A percentile compares a stretch with the other conserved stretches of the same genome.
Conservation (phyloP, 768 basidiomycete species). For the Trametopsis cervina region DNA sequence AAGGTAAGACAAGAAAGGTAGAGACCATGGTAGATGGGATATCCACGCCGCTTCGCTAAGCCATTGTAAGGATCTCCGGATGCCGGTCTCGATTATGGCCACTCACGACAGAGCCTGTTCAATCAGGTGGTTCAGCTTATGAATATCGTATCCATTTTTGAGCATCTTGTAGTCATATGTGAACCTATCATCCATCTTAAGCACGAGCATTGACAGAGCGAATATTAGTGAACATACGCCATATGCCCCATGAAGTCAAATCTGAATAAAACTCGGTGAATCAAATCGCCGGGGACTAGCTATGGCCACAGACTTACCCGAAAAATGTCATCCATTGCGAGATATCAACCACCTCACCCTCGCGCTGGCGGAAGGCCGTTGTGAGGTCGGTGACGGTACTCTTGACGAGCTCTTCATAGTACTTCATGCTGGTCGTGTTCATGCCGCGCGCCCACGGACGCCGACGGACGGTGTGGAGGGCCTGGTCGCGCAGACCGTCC, state of each 20-base stretch:
- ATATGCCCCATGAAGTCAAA: conserved; percentile 15
- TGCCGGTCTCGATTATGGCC: neutral
- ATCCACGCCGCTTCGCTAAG: conserved; percentile 10
- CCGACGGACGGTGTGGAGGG: conserved; percentile 7
- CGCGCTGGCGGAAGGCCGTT: conserved; percentile 2
- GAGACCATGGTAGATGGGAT: conserved; percentile 10
- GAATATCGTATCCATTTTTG: conserved; percentile 4
- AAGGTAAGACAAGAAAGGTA: conserved; percentile 6
- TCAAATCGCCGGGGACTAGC: neutral
- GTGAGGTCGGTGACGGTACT: conserved; percentile 2
- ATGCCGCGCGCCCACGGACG: conserved; percentile 11
- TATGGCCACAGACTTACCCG: neutral
- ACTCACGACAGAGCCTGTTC: conserved; percentile 10
- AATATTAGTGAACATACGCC: conserved; percentile 4
- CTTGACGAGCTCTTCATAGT: conserved; percentile 11
- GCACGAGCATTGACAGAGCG: neutral
- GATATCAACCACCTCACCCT: conserved; percentile 3
- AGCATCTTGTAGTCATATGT: conserved; percentile 11
- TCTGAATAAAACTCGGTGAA: neutral
- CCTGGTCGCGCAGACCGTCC: conserved; percentile 8
- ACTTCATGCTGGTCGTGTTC: conserved; percentile 10
- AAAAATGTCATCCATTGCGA: conserved; percentile 13
- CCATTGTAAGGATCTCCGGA: neutral
- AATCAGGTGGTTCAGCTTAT: conserved; percentile 5
- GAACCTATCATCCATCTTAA: conserved; percentile 3